These are phyloP conservation scores for Kwoniella europaea DNA, from an alignment of 768 basidiomycete species.

Conservation along the genomic window DNA sequence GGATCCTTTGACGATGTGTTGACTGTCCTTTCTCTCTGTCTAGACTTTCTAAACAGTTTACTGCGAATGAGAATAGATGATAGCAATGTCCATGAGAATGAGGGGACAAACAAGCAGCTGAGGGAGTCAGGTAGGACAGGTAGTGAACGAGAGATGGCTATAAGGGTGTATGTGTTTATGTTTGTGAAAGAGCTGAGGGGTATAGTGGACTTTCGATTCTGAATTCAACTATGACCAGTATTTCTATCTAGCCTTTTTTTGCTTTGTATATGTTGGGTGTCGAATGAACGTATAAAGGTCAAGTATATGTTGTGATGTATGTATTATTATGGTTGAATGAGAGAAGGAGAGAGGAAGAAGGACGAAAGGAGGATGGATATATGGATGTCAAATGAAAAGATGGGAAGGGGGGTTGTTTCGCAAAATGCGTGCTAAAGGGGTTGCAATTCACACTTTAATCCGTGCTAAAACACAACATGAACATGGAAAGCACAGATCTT, in stretches of 20 bases:
- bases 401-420: background rate
- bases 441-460: background rate
- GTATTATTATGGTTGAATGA: background rate
- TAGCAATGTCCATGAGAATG: background rate
- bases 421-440: background rate
- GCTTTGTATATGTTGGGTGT: background rate
- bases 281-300: conserved; percentile 15
- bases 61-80: background rate
- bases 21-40: background rate
- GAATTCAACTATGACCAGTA: conserved; percentile 7
- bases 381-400: background rate
- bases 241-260: conserved; percentile 1
- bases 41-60: background rate
- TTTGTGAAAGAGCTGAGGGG: background rate
- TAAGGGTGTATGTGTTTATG: background rate
- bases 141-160: background rate
- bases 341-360: background rate
- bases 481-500: conserved; percentile 8
- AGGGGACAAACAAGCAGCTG: background rate
- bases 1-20: background rate
- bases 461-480: conserved; percentile 8
- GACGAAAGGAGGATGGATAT: background rate
- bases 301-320: conserved; percentile 5
- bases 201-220: conserved; percentile 1
- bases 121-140: no score